Percentiles rank a stretch among this genome's conserved stretches.
Evolutionary conservation across 2,329 filamentous ascomycete species (phyloP).

Genomic region (Penicillium hesseltinei): DNA sequence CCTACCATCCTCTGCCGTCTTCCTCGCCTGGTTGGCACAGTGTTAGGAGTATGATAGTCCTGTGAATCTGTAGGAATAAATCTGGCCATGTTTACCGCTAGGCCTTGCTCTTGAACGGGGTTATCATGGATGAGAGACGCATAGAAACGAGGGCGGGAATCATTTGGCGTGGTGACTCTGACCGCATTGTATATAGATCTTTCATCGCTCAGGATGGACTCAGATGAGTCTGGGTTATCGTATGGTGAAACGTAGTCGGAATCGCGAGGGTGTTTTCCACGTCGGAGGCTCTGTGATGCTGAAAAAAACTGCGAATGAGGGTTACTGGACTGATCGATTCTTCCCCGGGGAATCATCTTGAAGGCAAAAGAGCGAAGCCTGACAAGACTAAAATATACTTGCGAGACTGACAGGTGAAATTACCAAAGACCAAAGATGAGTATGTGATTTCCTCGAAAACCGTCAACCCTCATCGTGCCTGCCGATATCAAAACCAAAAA

Average conservation of each 20-base stretch:
- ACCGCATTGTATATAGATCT: conserved; percentile 41
- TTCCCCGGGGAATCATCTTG: conserved; percentile 10
- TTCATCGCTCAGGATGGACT: conserved; percentile 36
- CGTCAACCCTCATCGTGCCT: conserved; percentile 22
- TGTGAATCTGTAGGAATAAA: conserved; percentile 20
- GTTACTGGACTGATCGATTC: conserved; percentile 3
- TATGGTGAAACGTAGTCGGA: conserved; percentile 10
- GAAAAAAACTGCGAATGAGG: neutral
- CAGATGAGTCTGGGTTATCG: conserved; percentile 20
- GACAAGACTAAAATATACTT: neutral
- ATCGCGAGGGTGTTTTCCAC: neutral
- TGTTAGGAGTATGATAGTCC: conserved; percentile 5
- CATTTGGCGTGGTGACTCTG: conserved; percentile 29
- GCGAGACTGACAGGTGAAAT: neutral
- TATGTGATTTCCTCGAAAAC: neutral
- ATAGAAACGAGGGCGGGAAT: conserved; percentile 15
- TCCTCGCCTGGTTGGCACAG: neutral
- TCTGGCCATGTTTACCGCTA: conserved; percentile 31
- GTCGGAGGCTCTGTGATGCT: conserved; percentile 7
- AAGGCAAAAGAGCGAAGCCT: conserved; percentile 7
- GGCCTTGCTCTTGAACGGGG: conserved; percentile 22
- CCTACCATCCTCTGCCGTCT: conserved; percentile 4
- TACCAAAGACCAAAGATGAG: neutral
- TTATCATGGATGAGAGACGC: conserved; percentile 8
- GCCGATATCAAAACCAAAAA: conserved; percentile 14